Evolutionary conservation across 2,329 filamentous ascomycete genomes (phyloP).

Genomic region (Teratosphaeria zuluensis): DNA sequence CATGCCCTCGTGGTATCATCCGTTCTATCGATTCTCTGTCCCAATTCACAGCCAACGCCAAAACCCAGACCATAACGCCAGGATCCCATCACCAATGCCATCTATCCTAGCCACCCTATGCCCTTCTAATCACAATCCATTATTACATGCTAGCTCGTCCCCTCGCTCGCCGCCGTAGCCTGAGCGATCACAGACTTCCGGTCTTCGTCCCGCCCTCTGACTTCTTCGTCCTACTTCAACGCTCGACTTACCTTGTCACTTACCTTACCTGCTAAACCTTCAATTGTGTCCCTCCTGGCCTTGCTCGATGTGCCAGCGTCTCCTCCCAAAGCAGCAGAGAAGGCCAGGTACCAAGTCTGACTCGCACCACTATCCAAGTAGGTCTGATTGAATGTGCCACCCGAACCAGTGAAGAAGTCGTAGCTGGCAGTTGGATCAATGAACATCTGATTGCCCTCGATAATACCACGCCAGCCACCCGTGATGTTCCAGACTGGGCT

Average conservation of each 20-base stretch:
- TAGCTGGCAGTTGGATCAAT: slow-evolving; percentile 61
- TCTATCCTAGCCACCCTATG: background rate
- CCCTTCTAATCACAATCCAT: background rate
- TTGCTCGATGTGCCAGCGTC: background rate
- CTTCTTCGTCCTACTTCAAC: background rate
- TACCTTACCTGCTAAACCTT: background rate
- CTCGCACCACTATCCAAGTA: slow-evolving; percentile 77
- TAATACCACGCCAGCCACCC: slow-evolving; percentile 76
- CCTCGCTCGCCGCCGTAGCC: slow-evolving; percentile 17
- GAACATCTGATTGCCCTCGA: slow-evolving; percentile 74
- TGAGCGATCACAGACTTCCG: slow-evolving; percentile 12
- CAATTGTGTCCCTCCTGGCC: background rate
- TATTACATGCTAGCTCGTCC: background rate
- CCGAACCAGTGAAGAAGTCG: slow-evolving; percentile 58
- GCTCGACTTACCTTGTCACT: slow-evolving; percentile 1
- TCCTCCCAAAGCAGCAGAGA: slow-evolving; percentile 55
- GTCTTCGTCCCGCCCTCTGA: slow-evolving; percentile 1
- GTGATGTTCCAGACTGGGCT: slow-evolving; percentile 2
- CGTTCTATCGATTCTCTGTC: background rate
- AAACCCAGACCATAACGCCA: background rate
- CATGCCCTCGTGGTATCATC: background rate
- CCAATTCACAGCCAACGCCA: background rate
- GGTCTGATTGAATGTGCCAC: slow-evolving; percentile 49
- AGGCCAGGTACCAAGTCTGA: slow-evolving; percentile 76
- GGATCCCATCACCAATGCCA: background rate